Evolutionary conservation across 2,329 filamentous ascomycete species (phyloP), one percentile per base, ranked within the genome.

Genomic region (Colletotrichum musicola): DNA sequence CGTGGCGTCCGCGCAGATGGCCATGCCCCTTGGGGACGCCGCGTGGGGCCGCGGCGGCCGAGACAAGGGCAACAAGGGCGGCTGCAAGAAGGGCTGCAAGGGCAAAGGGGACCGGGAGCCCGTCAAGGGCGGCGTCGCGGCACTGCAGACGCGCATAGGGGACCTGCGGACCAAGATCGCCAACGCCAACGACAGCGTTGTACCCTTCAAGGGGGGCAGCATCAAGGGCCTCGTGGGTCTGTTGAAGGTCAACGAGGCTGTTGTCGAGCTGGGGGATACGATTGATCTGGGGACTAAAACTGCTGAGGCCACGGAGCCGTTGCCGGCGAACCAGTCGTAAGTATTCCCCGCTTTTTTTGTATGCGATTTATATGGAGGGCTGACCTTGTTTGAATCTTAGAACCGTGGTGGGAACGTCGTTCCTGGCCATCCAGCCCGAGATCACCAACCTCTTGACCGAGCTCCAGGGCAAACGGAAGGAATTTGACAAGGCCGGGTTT

Each of bases 401-500:
- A 4, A 22, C 54, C 2, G 9, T 30, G 9, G 25, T 68, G 9
- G 65, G 65, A 27, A 44, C 30, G 4, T 25, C 18, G 5, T 68
- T 68, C 12, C 42, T 68, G 4, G 30, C 4, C 13, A 40, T 68
- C 2, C 65, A 68, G 22, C 65, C 65, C 12, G 61, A 68, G 1
- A 68, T 68, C 18, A 65, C 22, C 12, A 60, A 27, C 14, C 25
- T 68, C 27, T 20, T 68, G 47, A 44, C 40, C n/a, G 44, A 54
- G 3, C 54, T 68, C 6, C 22, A 59, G 35, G 30, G 14, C 1
- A 68, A 68, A 30, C 65, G 65, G 6, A 47, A 14, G 22, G 61
- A 68, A 4, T 68, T 68, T n/a, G 65, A 68, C 61, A 68, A 68
- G 50, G 65, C 65, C 16, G 65, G 65, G 4, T 68, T 68, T 22